phyloP scores from a whole-genome alignment of 352 stramenopile species.

The Phytophthora agathidicida region DNA sequence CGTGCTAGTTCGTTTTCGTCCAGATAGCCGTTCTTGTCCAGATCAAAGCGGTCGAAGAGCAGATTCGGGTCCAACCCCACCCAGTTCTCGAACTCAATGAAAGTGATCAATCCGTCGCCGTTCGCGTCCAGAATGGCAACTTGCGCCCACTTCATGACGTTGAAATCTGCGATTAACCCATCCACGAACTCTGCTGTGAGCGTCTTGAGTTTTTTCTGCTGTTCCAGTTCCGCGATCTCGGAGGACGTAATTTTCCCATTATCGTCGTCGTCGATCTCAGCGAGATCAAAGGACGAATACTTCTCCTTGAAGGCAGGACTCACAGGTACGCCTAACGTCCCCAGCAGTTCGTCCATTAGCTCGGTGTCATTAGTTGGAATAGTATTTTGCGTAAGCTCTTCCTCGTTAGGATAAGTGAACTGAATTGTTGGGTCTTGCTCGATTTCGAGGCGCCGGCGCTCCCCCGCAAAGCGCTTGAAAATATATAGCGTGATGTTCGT shows the following conservation, averaged over 20 bases:
- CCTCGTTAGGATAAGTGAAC: conserved; percentile 63
- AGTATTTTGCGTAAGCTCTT: conserved; percentile 38
- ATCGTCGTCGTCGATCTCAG: conserved; percentile 64
- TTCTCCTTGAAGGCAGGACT: conserved; percentile 56
- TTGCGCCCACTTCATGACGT: conserved; percentile 66
- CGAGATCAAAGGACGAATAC: conserved; percentile 78
- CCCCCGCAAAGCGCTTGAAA: conserved; percentile 74
- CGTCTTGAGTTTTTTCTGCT: conserved; percentile 32
- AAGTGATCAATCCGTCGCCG: conserved; percentile 63
- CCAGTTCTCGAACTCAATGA: conserved; percentile 72
- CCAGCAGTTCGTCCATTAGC: conserved; percentile 68
- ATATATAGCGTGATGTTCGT: conserved; percentile 93
- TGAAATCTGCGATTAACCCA: conserved; percentile 58
- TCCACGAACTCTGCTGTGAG: conserved; percentile 49
- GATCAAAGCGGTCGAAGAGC: conserved; percentile 83
- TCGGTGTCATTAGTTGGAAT: conserved; percentile 65
- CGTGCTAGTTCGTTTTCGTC: conserved; percentile 84
- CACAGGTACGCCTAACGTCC: conserved; percentile 69
- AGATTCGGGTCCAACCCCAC: conserved; percentile 73
- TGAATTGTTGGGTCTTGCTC: conserved; percentile 36
- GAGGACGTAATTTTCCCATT: conserved; percentile 77
- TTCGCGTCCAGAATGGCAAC: conserved; percentile 55
- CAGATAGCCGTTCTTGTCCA: conserved; percentile 86
- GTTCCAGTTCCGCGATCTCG: conserved; percentile 51
- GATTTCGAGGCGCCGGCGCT: conserved; percentile 52